phyloP scores from a whole-genome alignment of 306 rosid species.

The Cucurbita moschata region DNA sequence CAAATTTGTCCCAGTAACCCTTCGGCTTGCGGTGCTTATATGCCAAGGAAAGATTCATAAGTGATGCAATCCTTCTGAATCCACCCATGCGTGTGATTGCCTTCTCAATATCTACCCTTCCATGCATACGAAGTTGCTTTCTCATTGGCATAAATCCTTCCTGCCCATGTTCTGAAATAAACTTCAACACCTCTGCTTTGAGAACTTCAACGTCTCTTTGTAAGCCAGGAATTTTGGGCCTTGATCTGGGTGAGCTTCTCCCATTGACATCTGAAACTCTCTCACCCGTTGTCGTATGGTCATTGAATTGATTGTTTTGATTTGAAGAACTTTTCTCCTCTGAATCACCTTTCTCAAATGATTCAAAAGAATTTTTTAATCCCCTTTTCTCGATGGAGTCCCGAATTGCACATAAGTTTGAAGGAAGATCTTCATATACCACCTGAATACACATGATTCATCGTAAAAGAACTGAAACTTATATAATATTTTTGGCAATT shows the following conservation, averaged over 20 bases:
- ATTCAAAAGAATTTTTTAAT: constrained; percentile 13
- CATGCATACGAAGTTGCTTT: constrained; percentile 69
- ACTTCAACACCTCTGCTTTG: constrained; percentile 55
- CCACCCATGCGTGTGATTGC: constrained; percentile 87
- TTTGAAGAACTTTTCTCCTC: constrained; percentile 21
- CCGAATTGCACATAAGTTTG: constrained; percentile 73
- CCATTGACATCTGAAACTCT: constrained; percentile 14
- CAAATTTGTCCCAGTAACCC: constrained; percentile 83
- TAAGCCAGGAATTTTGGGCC: constrained; percentile 67
- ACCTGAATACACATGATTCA: constrained; percentile 25
- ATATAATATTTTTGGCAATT: neutral
- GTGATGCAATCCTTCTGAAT: constrained; percentile 59
- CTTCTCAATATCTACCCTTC: constrained; percentile 82
- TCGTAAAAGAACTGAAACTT: neutral
- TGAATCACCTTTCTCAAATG: constrained; percentile 15
- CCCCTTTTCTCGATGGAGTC: constrained; percentile 52
- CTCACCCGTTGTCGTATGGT: constrained; percentile 10
- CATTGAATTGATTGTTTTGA: constrained; percentile 13
- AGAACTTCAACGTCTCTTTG: constrained; percentile 71
- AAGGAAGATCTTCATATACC: constrained; percentile 88
- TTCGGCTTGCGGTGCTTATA: constrained; percentile 82
- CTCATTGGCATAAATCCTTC: constrained; percentile 97
- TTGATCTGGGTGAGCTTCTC: constrained; percentile 26
- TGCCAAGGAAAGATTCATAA: constrained; percentile 75
- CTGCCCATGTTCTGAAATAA: constrained; percentile 66